Percentiles rank a stretch among this genome's conserved stretches.
phyloP scores from a whole-genome alignment of 1,284 basidiomycete species.

The Moesziomyces antarcticus region DNA sequence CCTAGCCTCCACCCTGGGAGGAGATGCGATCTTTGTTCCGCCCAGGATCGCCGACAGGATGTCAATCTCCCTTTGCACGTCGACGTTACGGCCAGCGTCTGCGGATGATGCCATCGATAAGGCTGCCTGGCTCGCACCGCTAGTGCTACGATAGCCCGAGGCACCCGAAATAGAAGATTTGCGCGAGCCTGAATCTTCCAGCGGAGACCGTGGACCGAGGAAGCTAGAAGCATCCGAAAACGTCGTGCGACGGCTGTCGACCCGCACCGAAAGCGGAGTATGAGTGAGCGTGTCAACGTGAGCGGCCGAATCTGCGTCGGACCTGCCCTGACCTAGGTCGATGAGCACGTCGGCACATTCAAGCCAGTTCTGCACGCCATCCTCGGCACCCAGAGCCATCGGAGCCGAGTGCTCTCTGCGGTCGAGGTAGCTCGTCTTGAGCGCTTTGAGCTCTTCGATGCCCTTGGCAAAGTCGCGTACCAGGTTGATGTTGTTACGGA shows the following conservation, averaged over 20 bases:
- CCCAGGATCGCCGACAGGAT: slow-evolving; percentile 56
- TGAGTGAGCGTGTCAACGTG: slow-evolving; percentile 45
- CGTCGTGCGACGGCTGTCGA: slow-evolving; percentile 16
- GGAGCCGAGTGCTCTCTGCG: slow-evolving; percentile 10
- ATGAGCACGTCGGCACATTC: slow-evolving; percentile 60
- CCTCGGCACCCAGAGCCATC: slow-evolving; percentile 3
- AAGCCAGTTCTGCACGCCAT: slow-evolving; percentile 42
- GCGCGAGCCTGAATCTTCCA: slow-evolving; percentile 14
- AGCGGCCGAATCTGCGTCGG: slow-evolving; percentile 42
- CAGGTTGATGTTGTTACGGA: slow-evolving; percentile 49
- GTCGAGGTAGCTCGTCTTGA: slow-evolving; percentile 42
- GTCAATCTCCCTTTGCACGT: slow-evolving; percentile 55
- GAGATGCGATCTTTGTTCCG: slow-evolving; percentile 14
- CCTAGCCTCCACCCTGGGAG: slow-evolving; percentile 8
- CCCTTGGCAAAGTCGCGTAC: slow-evolving; percentile 57
- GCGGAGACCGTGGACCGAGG: slow-evolving; percentile 12
- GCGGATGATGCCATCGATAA: slow-evolving; percentile 28
- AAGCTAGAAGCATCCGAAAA: slow-evolving; percentile 23
- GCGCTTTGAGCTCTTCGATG: slow-evolving; percentile 53
- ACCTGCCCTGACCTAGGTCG: slow-evolving; percentile 47
- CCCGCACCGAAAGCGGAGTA: slow-evolving; percentile 23
- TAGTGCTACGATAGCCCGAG: slow-evolving; percentile 24
- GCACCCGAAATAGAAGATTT: slow-evolving; percentile 15
- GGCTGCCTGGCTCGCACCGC: slow-evolving; percentile 33
- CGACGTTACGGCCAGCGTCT: slow-evolving; percentile 32